Base-by-base conservation (phyloP, 2,329 filamentous ascomycete genomes). In the Triangularia verruculosa region DNA sequence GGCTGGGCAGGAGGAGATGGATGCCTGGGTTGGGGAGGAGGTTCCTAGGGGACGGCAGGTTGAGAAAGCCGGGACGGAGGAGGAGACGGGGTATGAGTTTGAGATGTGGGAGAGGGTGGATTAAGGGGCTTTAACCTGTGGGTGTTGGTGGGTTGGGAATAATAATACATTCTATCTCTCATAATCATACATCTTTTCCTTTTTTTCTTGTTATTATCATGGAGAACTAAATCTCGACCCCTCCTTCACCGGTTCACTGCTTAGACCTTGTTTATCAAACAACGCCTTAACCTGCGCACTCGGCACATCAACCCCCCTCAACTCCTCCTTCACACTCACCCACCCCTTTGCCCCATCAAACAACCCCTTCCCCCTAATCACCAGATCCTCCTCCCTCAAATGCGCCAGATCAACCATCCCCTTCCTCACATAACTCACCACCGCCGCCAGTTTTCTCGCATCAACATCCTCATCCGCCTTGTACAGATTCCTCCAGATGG, bases 401-500 rank as follows among this genome's bases (percentile, higher is more conserved):
- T 76, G 76, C 72, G 86, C 84, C 56, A 87, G 74, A 63, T 78
- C 75, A 64, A 75, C 75, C 54, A 86, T 69, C 25, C 76, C 76
- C 20, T 76, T 75, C 51, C 85, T 77, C 77, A 87, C 83, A 82
- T 83, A 87, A 30, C 79, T 79, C 22, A 86, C 84, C 55, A 86
- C 77, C 58, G 83, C 83, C 2, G 83, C 80, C 57, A 87, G 74
- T 27, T 75, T 70, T 59, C 83, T 75, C 34, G 81, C 75, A 67
- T 87, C 83, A 15, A 80, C 78, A 64, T 84, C 80, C 56, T 78
- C 76, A 39, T 74, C 71, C 22, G 86, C 92, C 79, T 94, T 93
- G 82, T 92, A 96, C 62, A 99, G 74, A 77, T 98, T 98, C 72
- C 95, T 85, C 95, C 95, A 99, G 56, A 99, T 82, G 8, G 95